Base-by-base conservation (phyloP, 176 grass and related monocot species). In the Oryza glumipatula region DNA sequence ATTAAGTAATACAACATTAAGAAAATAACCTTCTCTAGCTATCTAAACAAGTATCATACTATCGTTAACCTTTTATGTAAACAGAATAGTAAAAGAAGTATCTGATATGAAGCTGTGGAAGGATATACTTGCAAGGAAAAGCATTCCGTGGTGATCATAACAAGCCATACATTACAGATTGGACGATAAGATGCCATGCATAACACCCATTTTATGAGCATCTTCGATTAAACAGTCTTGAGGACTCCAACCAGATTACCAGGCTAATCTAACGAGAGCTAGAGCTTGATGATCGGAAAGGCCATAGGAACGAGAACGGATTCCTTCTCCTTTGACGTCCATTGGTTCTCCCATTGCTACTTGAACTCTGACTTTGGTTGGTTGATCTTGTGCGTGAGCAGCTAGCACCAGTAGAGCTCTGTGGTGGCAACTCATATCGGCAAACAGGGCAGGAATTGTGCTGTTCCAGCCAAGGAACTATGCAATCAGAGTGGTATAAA, bases 361-460 rank as follows among this genome's bases (percentile, higher is more conserved):
- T 89, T 80, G 86, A 86, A 61, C 65, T 83, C 78, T 88, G 83
- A 68, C 36, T 88, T 87, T 87, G 87, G 83, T 72, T 85, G 16
- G 65, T 88, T 74, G 88, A 90, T 72, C 88, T 92, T 82, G 94
- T 71, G 46, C 56, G 72, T 5, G 88, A 90, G 87, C 82, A 91
- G 52, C 85, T 91, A 16, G 89, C 78, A 35, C 73, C 70, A 11
- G 82, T 67, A 72, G 87, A 90, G 24, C 82, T 87, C 77, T 90
- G 95, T 22, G 90, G 66, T 32, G 92, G 92, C 80, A 98, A 66
- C 84, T 95, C 91, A 68, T 89, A 84, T 14, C 95, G 88, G 82
- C 95, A 97, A 83, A 97, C 95, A 33, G 95, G 95, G 0, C 95
- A 98, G 30, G 95, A 98, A 75, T 95, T 98, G 51, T 98, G 95